These are phyloP conservation scores for Linaria vulgaris DNA, from an alignment of 257 asterid genomes.

Conservation along the genomic window DNA sequence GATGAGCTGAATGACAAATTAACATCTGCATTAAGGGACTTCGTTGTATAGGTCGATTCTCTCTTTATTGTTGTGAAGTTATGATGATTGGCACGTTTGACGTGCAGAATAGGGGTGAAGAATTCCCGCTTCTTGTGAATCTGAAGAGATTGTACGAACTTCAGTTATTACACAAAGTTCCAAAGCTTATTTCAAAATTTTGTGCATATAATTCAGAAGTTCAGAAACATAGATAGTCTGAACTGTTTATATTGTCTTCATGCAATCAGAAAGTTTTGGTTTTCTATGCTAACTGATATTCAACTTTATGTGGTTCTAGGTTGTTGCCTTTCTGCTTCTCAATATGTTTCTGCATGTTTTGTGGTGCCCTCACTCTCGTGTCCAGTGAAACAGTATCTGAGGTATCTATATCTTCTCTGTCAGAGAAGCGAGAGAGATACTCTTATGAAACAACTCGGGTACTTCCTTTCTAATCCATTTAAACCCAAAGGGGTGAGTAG, in stretches of 20 bases:
- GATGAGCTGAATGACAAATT: conserved; percentile 72
- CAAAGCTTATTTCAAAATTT: conserved; percentile 70
- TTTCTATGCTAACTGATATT: conserved; percentile 27
- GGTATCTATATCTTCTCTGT: conserved; percentile 57
- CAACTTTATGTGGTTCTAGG: conserved; percentile 52
- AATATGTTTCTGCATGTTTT: conserved; percentile 92
- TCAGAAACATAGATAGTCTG: conserved; percentile 74
- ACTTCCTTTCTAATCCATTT: conserved; percentile 45
- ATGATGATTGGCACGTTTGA: conserved; percentile 29
- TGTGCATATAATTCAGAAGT: conserved; percentile 57
- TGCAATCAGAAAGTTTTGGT: conserved; percentile 8
- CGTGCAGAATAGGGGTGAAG: conserved; percentile 93
- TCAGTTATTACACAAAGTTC: conserved; percentile 62
- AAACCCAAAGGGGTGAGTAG: conserved; percentile 45
- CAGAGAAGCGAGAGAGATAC: conserved; percentile 62
- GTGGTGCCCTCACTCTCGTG: conserved; percentile 73
- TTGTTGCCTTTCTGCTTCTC: conserved; percentile 75
- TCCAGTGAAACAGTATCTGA: conserved; percentile 69
- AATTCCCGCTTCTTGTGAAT: conserved; percentile 80
- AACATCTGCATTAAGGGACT: conserved; percentile 80
- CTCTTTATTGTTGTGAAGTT: conserved; percentile 22
- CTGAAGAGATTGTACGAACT: conserved; percentile 89
- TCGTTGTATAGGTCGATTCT: conserved; percentile 51
- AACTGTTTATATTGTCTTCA: conserved; percentile 18
- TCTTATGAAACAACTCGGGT: conserved; percentile 75